These are phyloP conservation scores for Amesomyces nigricolor DNA, from an alignment of 2,329 filamentous ascomycete species.

Conservation along the genomic window DNA sequence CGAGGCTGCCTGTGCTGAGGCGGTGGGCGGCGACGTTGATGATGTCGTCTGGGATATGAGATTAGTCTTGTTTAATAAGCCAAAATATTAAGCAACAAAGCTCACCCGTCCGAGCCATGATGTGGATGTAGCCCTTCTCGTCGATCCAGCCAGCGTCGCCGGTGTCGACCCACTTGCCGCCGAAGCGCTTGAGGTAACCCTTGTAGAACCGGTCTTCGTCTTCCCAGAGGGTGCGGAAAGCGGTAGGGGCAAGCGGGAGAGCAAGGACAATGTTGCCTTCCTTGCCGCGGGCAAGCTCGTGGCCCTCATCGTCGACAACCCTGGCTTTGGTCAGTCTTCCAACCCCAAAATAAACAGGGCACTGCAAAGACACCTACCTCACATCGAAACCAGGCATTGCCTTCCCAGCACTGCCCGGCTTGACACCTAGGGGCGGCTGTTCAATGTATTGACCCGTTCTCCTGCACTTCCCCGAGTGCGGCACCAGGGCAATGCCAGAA, in stretches of 20 bases:
- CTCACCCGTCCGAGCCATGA: constrained; percentile 49
- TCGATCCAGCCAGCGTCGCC: constrained; percentile 88
- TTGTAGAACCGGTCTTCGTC: constrained; percentile 83
- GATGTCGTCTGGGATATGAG: constrained; percentile 60
- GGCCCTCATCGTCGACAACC: constrained; percentile 74
- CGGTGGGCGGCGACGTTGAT: constrained; percentile 95
- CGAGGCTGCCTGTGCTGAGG: constrained; percentile 80
- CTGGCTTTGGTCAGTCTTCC: constrained; percentile 27
- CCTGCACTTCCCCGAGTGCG: constrained; percentile 54
- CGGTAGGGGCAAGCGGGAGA: constrained; percentile 77
- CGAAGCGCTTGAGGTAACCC: constrained; percentile 77
- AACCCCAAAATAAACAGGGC: no score
- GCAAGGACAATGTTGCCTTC: constrained; percentile 92
- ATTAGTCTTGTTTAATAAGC: not conserved
- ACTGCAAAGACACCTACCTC: constrained; percentile 23
- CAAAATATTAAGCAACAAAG: constrained; percentile 48
- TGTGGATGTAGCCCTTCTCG: constrained; percentile 59
- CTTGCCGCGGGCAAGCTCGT: constrained; percentile 60
- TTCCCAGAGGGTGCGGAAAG: constrained; percentile 78
- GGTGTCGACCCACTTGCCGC: constrained; percentile 80
- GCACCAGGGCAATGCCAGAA: constrained; percentile 49
- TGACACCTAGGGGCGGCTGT: constrained; percentile 52
- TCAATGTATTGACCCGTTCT: constrained; percentile 35
- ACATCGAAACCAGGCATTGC: constrained; percentile 90
- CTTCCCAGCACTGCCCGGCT: constrained; percentile 83